Evolutionary conservation across 139 green algal genomes (phyloP), one percentile per base, ranked within the genome.

Genomic region (Penium margaritaceum): DNA sequence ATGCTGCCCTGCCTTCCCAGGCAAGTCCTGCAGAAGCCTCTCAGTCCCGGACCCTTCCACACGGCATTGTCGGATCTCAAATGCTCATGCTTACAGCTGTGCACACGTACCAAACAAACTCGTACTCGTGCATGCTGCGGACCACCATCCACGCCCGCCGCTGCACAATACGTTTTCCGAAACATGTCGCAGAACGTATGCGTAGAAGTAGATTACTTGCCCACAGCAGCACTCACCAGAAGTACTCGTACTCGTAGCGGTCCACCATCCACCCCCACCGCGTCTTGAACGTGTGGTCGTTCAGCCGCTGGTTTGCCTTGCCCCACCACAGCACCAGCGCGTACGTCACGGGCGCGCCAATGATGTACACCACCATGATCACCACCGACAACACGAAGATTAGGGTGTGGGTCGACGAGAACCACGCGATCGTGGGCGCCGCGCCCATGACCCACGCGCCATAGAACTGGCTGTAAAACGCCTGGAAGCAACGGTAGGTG

Each of bases 191-290:
- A n/a, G n/a, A n/a, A n/a, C n/a, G n/a, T n/a, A n/a, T n/a, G n/a
- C n/a, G n/a, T n/a, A n/a, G n/a, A n/a, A n/a, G n/a, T n/a, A n/a
- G n/a, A n/a, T n/a, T n/a, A n/a, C n/a, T n/a, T n/a, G n/a, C n/a
- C n/a, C n/a, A n/a, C n/a, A n/a, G n/a, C n/a, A n/a, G n/a, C n/a
- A n/a, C n/a, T n/a, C 55, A 63, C 55, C 55, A 63, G 27, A 34
- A 63, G 55, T 63, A 63, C n/a, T 63, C 55, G 55, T 34, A 36
- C 55, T 63, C 29, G 55, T 63, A 63, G 1, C 55, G 27, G 55
- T 62, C n/a, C n/a, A 60, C 51, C 51, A 60, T 60, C 55, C 55
- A 64, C 9, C 55, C 29, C 27, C 29, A 64, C 2, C 55, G 55
- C 55, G 24, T 35, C 55, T 64, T 64, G 27, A 38, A 64, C 27